Evolutionary conservation across 768 basidiomycete genomes (phyloP), one percentile per base, ranked within the genome.

Genomic region (Cystofilobasidium bisporidii): DNA sequence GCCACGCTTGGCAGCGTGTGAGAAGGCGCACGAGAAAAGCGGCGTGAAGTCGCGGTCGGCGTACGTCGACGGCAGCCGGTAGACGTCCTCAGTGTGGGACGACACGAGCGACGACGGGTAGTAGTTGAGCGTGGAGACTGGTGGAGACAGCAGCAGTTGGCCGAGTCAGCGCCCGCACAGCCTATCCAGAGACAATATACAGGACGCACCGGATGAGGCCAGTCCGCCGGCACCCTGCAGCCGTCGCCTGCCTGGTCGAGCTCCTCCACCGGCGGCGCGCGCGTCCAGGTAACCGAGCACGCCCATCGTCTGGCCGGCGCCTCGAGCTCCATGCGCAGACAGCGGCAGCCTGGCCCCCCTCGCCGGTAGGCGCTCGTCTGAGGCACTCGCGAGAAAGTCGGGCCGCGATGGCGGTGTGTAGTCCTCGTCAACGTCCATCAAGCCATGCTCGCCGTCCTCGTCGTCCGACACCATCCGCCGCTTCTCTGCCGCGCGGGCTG

Each of bases 11-110:
- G 74, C 72, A 6, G 40, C 73, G 26, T 0, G 17, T 0, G 18
- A 22, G n/a, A 24, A n/a, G 43, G 62, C 45, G 14, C 3, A 20
- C 50, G 56, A 32, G 22, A 76, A 74, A 0, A 73, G 75, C 8
- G 75, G 73, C 0, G 73, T 71, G 36, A 66, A 76, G 62, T 71
- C 64, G 11, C 57, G 40, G 14, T 45, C 38, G n/a, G 60, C 3
- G 55, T 32, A 53, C 12, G 38, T 30, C 6, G 64, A 66, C 9
- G 61, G 43, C n/a, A 63, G 47, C 11, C 61, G 61, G 57, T 60
- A 67, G 47, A 70, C 60, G 45, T 70, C 69, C 28, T 62, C 28
- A 10, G 57, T 43, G 32, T 58, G 55, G 14, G 64, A 65, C 15
- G 69, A 63, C 22, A 67, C 69, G 24, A 70, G 24, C 6, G 45